phyloP scores from a whole-genome alignment of 768 basidiomycete genomes.

The Baorangia bicolor region DNA sequence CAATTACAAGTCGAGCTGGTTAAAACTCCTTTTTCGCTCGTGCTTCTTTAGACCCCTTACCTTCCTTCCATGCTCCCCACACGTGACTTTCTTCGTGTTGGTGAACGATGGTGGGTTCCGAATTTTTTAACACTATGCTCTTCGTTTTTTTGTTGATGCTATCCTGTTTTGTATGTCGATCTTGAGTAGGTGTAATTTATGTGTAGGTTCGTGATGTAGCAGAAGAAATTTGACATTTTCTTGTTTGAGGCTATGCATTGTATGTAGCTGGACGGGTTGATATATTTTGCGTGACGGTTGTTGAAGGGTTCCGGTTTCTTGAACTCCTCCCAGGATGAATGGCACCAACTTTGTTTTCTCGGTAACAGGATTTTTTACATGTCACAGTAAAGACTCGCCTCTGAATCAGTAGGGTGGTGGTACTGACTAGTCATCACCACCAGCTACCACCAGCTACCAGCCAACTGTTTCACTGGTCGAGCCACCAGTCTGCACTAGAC shows the following conservation, averaged over 20 bases:
- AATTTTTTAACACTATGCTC: slow-evolving; percentile 1
- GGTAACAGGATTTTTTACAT: not conserved
- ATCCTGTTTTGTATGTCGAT: slow-evolving; percentile 1
- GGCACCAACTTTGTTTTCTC: too few species aligned
- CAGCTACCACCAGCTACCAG: too few species aligned
- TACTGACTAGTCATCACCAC: too few species aligned
- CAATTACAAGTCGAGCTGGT: slow-evolving; percentile 16
- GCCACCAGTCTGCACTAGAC: too few species aligned
- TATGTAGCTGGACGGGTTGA: too few species aligned
- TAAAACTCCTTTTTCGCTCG: not conserved
- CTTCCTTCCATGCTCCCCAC: not conserved
- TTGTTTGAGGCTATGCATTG: not conserved
- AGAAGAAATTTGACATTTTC: not conserved
- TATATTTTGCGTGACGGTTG: not conserved
- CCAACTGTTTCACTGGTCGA: too few species aligned
- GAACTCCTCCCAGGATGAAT: not conserved
- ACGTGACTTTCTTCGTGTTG: not conserved
- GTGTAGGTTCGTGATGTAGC: slow-evolving; percentile 4
- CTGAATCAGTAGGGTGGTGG: too few species aligned
- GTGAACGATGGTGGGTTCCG: not conserved
- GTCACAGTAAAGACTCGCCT: not conserved
- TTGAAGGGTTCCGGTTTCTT: not conserved
- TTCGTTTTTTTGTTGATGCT: slow-evolving; percentile 1
- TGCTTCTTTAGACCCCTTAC: not conserved
- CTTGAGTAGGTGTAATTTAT: not conserved